Evolutionary conservation across 768 basidiomycete genomes (phyloP), one percentile per base, ranked within the genome.

Genomic region (Neoboletus brunneissimus): DNA sequence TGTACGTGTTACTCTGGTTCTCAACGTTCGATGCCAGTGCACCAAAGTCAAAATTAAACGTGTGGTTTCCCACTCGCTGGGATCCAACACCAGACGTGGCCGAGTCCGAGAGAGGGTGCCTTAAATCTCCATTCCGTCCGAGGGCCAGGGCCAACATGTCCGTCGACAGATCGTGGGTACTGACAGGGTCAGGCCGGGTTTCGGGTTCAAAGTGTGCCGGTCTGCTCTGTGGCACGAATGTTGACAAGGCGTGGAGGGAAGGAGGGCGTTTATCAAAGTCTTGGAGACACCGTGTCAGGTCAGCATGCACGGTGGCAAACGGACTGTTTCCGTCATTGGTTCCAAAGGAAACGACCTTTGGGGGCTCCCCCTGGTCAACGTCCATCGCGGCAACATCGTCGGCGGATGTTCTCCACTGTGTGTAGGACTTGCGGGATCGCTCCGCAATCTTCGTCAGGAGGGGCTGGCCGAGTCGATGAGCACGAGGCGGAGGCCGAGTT

Each of bases 41-140:
- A 5, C 85, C 85, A 62, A 84, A 77, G 57, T 85, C 84, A 64
- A 85, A 81, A 67, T 86, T 84, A 60, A 83, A 82, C 34, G 76
- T 77, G 53, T 81, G 78, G 60, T 79, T 79, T 42, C 76, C 78
- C 38, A 86, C 78, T 35, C 85, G 69, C 48, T 73, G 70, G 0
- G 61, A 60, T 42, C 70, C 72, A 31, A 57, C 58, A 0, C 66
- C 63, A 45, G 64, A 46, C 0, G 67, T 57, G 4, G 60, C 37
- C 34, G 56, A 59, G 31, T 70, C 69, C 29, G 60, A 43, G 35
- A 59, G 48, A 22, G 62, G 46, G 18, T 61, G 63, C 35, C 61
- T 58, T 52, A 68, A 38, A 41, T 70, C 67, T 9, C 70, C 69
- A n/a, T 67, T 53, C 45, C 61, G 64, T 43, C 70, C 72, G 1